Base-by-base conservation (phyloP, 352 stramenopile genomes). In the Phytophthora podocarpi region DNA sequence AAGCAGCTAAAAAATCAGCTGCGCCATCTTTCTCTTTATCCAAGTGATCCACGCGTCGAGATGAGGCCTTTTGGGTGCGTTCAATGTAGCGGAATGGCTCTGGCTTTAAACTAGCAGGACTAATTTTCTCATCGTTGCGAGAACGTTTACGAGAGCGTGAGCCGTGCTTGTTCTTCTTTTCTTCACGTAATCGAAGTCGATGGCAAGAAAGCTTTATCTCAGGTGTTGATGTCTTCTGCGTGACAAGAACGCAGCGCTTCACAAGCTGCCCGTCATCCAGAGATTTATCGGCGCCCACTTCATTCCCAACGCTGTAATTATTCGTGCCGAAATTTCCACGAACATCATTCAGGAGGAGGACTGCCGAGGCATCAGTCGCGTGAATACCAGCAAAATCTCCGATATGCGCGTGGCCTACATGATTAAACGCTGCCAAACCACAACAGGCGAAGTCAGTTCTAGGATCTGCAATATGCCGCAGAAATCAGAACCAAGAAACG, bases 71-170 rank as follows among this genome's bases (percentile, higher is more conserved):
- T 35, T 77, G 72, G 7, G 82, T 82, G n/a, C 78, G 82, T 51
- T 91, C 78, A 48, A 91, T 89, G 37, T 72, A 87, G 21, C 60
- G 59, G 30, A 84, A 73, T 35, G 51, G 6, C 0, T 48, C 35
- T 30, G 20, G 1, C 7, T 55, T 61, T 3, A 12, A 26, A 24
- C 46, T 32, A 39, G 20, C 13, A 37, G 10, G 10, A 35, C 41
- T 48, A 1, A 20, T 46, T 24, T 63, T 60, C 24, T 57, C 58
- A 31, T 54, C 48, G 18, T 55, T 52, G 13, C 67, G 65, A 47
- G 50, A 54, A n/a, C 77, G 68, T 57, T 89, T 91, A 10, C 42
- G 51, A 7, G 47, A 59, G 8, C 63, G 62, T 8, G 30, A 20
- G 15, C 27, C 62, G 3, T 63, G 37, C 6, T 72, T 64, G n/a